Evolutionary conservation across 1,284 basidiomycete genomes (phyloP), one percentile per base, ranked within the genome.

Genomic region (Fomitopsis palustris): DNA sequence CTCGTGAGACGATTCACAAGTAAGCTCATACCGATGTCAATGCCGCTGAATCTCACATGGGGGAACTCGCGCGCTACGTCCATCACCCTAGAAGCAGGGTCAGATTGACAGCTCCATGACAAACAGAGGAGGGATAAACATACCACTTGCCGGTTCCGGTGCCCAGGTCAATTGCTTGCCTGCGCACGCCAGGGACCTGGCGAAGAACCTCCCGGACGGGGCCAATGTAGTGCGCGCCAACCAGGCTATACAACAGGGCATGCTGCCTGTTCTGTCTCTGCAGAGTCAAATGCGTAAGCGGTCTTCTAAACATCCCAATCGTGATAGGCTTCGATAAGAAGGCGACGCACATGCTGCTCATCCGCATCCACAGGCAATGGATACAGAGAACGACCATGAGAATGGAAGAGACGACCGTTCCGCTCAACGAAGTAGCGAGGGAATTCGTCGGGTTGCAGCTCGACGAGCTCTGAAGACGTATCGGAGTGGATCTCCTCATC

Each of bases 61-160:
- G 82, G 84, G 68, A 87, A 92, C 53, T 78, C 75, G 54, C 66
- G 71, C 56, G 86, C 87, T 85, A 92, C 87, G 63, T 90, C 85
- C 69, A 86, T 78, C 5, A 84, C 76, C 90, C 89, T 92, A 52
- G n/a, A 21, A 54, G 14, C 23, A n/a, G 33, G 10, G 33, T 47
- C 25, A 56, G 16, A 33, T 41, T 35, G 27, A 43, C 27, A 51
- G 27, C 51, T 35, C n/a, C 17, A 31, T 37, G 52, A 53, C 38
- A 19, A 2, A 39, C 62, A 54, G 60, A 55, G 9, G 61, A 61
- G 41, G 17, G 35, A 54, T 8, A 39, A 65, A 72, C 80, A 62
- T 65, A 89, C 89, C 89, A 92, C 73, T 71, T 74, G 12, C 89
- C 89, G 19, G 79, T 87, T 14, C 89, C 89, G 17, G 85, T 88